Evolutionary conservation across 352 stramenopile genomes (phyloP).

Genomic region (Globisporangium parvum): DNA sequence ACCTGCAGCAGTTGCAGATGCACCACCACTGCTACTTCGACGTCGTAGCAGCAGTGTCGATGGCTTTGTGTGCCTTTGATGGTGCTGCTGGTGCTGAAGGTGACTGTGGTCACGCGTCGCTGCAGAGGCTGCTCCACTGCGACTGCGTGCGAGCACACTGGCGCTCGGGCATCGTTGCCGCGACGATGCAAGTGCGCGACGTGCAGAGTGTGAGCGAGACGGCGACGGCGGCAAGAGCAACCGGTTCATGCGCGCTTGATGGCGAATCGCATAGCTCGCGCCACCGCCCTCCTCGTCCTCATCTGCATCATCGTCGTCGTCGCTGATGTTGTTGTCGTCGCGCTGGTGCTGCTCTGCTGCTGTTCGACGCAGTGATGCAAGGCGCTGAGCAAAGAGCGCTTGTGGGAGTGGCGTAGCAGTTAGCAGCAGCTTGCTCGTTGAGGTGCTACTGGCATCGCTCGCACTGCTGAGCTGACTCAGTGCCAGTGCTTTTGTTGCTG

Average conservation of each 20-base stretch:
- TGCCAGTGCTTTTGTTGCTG: background rate
- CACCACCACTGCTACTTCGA: background rate
- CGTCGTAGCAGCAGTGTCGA: background rate
- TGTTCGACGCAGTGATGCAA: constrained; percentile 8
- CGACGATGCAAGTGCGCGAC: background rate
- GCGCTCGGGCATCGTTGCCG: background rate
- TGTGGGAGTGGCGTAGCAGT: constrained; percentile 11
- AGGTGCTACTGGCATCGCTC: constrained; percentile 1
- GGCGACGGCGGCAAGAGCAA: constrained; percentile 1
- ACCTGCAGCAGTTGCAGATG: background rate
- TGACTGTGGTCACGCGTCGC: background rate
- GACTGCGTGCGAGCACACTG: background rate
- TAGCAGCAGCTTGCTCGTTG: constrained; percentile 5
- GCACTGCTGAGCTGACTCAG: constrained; percentile 5
- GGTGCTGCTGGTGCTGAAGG: background rate
- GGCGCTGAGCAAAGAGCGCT: constrained; percentile 12
- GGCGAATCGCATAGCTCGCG: constrained; percentile 7
- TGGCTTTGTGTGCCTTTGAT: background rate
- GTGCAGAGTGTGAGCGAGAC: background rate
- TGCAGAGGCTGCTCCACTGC: background rate
- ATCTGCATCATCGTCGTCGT: background rate
- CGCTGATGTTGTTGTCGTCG: background rate
- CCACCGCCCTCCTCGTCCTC: constrained; percentile 10
- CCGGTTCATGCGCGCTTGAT: constrained; percentile 4
- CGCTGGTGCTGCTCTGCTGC: background rate